These are phyloP conservation scores for Mortierella sp. DNA, from an alignment of 371 early-diverging fungal species.

Conservation along the genomic window DNA sequence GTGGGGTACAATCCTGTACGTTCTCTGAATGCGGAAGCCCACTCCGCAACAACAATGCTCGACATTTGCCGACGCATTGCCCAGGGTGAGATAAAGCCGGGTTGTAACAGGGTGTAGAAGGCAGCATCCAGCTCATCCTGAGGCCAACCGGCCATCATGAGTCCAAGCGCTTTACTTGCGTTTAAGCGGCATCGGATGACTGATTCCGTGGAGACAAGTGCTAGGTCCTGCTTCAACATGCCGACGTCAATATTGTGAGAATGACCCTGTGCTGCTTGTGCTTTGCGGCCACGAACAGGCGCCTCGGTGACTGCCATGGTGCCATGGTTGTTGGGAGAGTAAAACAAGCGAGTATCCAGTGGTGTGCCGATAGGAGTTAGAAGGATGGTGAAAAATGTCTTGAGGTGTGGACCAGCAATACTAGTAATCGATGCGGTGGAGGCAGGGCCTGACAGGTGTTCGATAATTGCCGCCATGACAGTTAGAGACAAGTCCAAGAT, in stretches of 20 bases:
- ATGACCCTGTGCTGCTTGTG: slow-evolving; percentile 24
- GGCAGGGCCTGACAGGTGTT: slow-evolving; percentile 26
- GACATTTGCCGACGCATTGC: slow-evolving; percentile 85
- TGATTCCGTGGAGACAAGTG: slow-evolving; percentile 78
- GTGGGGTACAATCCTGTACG: slow-evolving; percentile 59
- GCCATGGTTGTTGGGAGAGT: slow-evolving; percentile 63
- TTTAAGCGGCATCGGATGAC: slow-evolving; percentile 86
- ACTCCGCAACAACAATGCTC: slow-evolving; percentile 85
- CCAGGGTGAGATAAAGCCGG: slow-evolving; percentile 73
- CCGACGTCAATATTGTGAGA: slow-evolving; percentile 86
- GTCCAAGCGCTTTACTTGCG: slow-evolving; percentile 84
- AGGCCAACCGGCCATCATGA: slow-evolving; percentile 74
- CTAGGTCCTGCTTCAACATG: slow-evolving; percentile 92
- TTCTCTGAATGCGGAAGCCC: slow-evolving; percentile 72
- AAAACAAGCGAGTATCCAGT: slow-evolving; percentile 75
- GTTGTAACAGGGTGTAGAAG: slow-evolving; percentile 51
- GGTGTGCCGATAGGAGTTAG: slow-evolving; percentile 86
- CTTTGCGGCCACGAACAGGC: slow-evolving; percentile 33
- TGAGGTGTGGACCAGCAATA: slow-evolving; percentile 30
- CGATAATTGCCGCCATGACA: slow-evolving; percentile 77
- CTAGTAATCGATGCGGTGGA: slow-evolving; percentile 18
- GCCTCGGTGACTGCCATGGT: slow-evolving; percentile 4
- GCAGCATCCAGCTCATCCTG: slow-evolving; percentile 56
- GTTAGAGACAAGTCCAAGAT: slow-evolving; percentile 72
- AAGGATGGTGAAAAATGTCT: slow-evolving; percentile 57